Base-by-base conservation (phyloP, 305 asterid genomes). In the Fraxinus dipetala region DNA sequence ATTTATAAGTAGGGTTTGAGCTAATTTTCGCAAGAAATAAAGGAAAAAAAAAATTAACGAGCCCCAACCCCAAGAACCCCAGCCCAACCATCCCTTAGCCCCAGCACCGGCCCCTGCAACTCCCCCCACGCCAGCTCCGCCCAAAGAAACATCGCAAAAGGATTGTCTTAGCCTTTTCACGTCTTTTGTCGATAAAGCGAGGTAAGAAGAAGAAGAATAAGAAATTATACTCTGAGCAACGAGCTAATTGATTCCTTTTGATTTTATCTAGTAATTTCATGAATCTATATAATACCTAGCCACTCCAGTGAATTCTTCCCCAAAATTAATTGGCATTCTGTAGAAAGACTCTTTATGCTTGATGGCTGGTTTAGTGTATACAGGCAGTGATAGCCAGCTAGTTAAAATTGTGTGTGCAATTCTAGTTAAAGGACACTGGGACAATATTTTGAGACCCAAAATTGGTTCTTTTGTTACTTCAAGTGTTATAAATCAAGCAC, bases 351-450 rank as follows among this genome's bases (percentile, higher is more conserved):
- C 78, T 77, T 63, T 43, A 24, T 83, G 74, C 76, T 77, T 73
- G 35, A 92, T 94, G 98, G 91, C 84, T 76, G 80, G 81, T 80
- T 80, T 79, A 70, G 81, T 82, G 83, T 67, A 80, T n/a, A 59
- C 86, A 22, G 83, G 82, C 77, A 83, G 80, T 40, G 97, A 90
- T 72, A 81, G 80, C 82, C 88, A 63, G 76, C 81, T 87, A 22
- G 91, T 87, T 80, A 89, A 81, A 87, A 63, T 89, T 77, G 86
- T 93, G 24, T 87, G 88, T 30, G 93, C 90, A n/a, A 77, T 93
- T 81, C 88, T 91, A 79, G 76, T 95, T 6, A 92, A 93, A 88
- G 97, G 97, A 9, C 86, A 87, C 14, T 91, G 96, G 94, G 92
- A 91, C 78, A 89, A 79, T 84, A 84, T 88, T 72, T 88, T 92